Evolutionary conservation across 179 eudicot genomes (phyloP), one percentile per base, ranked within the genome.

Genomic region (Spergularia azorica): DNA sequence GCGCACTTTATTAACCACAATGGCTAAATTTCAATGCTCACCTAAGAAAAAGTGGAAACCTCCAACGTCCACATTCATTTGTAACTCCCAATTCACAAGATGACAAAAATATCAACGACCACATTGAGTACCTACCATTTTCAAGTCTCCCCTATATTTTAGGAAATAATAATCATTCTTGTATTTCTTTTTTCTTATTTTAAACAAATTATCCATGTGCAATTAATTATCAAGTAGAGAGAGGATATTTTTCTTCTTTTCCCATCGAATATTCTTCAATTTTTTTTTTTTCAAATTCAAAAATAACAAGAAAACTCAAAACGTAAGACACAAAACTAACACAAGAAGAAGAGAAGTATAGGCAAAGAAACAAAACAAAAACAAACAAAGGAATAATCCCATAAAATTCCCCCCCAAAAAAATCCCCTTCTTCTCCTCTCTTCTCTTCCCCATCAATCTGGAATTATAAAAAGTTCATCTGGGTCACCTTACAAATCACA

Each of bases 321-420:
- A 65, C 67, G 61, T 65, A 73, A 51, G 39, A 74, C 41, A 14
- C 20, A 68, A 1, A 59, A 61, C 14, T 13, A 13, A 36, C 39
- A 38, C 46, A 32, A 36, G 9, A 54, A 15, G n/a, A 20, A 79
- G 70, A 79, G 74, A 58, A 81, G 81, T 81, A 79, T 63, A 20
- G 52, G 61, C 20, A 63, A 74, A 81, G 81, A 1, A 76, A 75
- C 16, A 6, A 20, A 13, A 0, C 3, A 71, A 63, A 54, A 9
- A 50, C 14, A 58, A 63, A 26, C 5, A 2, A 36, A 4, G 66
- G 68, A 68, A 60, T 61, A 68, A 56, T 81, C 78, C n/a, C 15
- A 74, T 51, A 48, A 79, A 79, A 41, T 16, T 0, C 18, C 43
- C 58, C 46, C 43, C 36, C 0, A 15, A 50, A 50, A 51, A 52